Evolutionary conservation across 164 flowering plant species (phyloP).

Genomic region (Vitis labrusca): DNA sequence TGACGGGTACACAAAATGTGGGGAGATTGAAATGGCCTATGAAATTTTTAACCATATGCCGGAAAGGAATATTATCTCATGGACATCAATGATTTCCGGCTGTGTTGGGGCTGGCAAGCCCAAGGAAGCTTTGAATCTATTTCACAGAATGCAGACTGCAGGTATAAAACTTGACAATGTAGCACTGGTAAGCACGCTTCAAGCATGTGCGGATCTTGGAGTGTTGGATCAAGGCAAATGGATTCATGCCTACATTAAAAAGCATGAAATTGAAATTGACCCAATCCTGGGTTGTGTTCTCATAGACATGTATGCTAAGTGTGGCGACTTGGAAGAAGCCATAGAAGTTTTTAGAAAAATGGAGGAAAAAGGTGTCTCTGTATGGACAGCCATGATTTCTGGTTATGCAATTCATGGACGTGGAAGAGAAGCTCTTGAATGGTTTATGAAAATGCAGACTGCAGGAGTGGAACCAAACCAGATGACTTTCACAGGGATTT

Average conservation of each 20-base stretch:
- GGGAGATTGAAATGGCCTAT: constrained; percentile 26
- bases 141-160: constrained; percentile 38
- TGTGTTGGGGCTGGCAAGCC: constrained; percentile 23
- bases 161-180: constrained; percentile 40
- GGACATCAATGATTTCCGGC: constrained; percentile 44
- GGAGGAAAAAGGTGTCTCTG: constrained; percentile 24
- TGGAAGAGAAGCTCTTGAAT: constrained; percentile 47
- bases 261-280: constrained; percentile 32
- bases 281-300: constrained; percentile 37
- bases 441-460: constrained; percentile 32
- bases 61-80: constrained; percentile 33
- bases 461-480: constrained; percentile 44
- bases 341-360: constrained; percentile 26
- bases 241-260: constrained; percentile 41
- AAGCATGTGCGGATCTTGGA: constrained; percentile 50
- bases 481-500: constrained; percentile 43
- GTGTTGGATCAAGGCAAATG: constrained; percentile 56
- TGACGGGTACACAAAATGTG: constrained; percentile 36
- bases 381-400: constrained; percentile 54
- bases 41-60: constrained; percentile 38
- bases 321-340: constrained; percentile 49
- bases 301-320: constrained; percentile 56
- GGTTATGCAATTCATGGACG: constrained; percentile 54
- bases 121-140: constrained; percentile 35
- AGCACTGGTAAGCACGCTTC: constrained; percentile 32